Percentiles rank a stretch among this genome's conserved stretches.
phyloP scores from a whole-genome alignment of 2,329 filamentous ascomycete species.

The Ambrosiella cleistominuta region DNA sequence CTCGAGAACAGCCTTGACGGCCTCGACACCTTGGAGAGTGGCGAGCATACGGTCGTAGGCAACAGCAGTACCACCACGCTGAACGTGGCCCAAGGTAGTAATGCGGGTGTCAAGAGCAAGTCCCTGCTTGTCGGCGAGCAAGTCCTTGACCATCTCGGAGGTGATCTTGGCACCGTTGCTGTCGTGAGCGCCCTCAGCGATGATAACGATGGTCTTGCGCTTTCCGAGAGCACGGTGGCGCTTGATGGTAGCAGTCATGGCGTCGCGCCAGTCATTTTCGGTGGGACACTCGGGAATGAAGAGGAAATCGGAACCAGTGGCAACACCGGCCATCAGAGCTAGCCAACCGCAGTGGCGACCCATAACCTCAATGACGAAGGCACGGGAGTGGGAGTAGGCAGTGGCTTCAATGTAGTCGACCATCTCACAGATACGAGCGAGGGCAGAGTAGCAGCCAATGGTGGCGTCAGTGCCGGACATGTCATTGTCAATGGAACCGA shows the following conservation, averaged over 20 bases:
- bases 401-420: conserved; percentile 96
- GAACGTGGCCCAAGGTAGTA: conserved; percentile 92
- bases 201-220: conserved; percentile 93
- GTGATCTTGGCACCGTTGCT: conserved; percentile 68
- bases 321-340: conserved; percentile 87
- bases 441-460: conserved; percentile 88
- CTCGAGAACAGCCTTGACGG: conserved; percentile 78
- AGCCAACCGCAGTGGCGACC: conserved; percentile 95
- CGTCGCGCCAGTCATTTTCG: conserved; percentile 68
- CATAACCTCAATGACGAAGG: conserved; percentile 98
- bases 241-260: conserved; percentile 66
- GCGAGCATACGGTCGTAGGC: conserved; percentile 88
- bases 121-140: conserved; percentile 57
- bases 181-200: conserved; percentile 88
- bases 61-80: conserved; percentile 79
- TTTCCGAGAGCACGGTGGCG: conserved; percentile 77
- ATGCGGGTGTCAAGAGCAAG: conserved; percentile 81
- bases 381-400: conserved; percentile 80
- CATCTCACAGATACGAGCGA: conserved; percentile 83
- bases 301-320: conserved; percentile 86
- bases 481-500: conserved; percentile 97
- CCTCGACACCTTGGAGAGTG: conserved; percentile 86
- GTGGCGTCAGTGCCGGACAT: conserved; percentile 94
- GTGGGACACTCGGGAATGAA: conserved; percentile 94
- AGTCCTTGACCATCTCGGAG: conserved; percentile 64